Base-by-base conservation (phyloP, 306 rosid genomes). In the Astragalus glycyphyllos region DNA sequence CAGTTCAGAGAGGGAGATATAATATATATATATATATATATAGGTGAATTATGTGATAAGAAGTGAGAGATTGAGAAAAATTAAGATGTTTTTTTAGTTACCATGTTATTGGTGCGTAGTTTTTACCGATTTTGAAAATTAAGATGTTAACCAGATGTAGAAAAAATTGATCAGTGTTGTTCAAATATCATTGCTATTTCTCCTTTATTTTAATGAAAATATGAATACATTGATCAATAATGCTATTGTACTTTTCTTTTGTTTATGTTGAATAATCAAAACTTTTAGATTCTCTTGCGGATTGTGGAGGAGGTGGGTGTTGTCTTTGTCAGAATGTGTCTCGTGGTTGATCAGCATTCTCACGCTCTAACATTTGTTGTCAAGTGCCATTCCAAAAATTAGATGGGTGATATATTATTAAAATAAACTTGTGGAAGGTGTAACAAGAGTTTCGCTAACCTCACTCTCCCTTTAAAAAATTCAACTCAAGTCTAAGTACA, bases 291-390 rank as follows among this genome's bases (percentile, higher is more conserved):
- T n/a, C n/a, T 40, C 61, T 35, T 35, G 9, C 62, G 59, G 42
- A 61, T 47, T 34, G 12, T n/a, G n/a, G n/a, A n/a, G 51, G 58
- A 61, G 58, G 50, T n/a, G 49, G 73, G 10, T 44, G 49, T 41
- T 47, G 47, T 46, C 38, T 17, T 42, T 65, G 79, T 75, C 67
- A 17, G 58, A 55, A 32, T 64, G 11, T 64, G 79, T 74, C 79
- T 65, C 14, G 1, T 7, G 16, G 29, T 74, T 69, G 44, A 69
- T 69, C 51, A 48, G 38, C 69, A 68, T 5, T 66, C 61, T 58
- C 74, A 48, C 40, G 48, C 61, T 66, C 68, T 46, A 68, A 76
- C 51, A 50, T 29, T 60, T 31, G 64, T 50, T 49, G 48, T 31
- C 57, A 29, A 60, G 8, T 58, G 34, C 54, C 54, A 47, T 34